Evolutionary conservation across 1,284 basidiomycete genomes (phyloP), one percentile per base, ranked within the genome.

Genomic region (Ganoderma meredithae): DNA sequence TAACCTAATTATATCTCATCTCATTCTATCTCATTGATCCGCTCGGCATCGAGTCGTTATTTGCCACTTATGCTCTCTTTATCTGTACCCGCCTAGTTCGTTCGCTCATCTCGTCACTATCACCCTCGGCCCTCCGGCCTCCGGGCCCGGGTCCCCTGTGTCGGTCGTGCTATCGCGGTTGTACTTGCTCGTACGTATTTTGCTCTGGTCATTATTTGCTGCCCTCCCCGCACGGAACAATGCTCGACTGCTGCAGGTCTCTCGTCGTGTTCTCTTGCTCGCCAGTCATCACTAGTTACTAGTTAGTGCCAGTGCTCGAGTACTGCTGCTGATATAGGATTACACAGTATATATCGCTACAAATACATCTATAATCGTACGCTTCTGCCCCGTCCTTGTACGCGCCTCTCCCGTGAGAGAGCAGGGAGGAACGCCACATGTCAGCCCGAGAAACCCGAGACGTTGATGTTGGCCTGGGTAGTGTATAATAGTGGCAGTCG

Each of bases 311-410:
- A 40, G 56, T 36, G 19, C 44, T 59, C 25, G 22, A 40, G 58
- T 60, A 63, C 66, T 62, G 63, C 64, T 69, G 63, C 64, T 69
- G 65, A 68, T 66, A 69, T 72, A 68, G 68, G 68, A 71, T 72
- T 72, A 72, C 71, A 70, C 71, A 69, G 25, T 69, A 72, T 70
- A 72, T 71, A 69, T 69, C 66, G 69, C 67, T 72, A 72, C 69
- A 69, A 67, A 69, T 70, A 72, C 71, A 71, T 71, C 71, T 72
- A 66, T 71, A 69, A 70, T 69, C 60, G 59, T 64, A 60, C 65
- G 65, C 63, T 31, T 39, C 56, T 60, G 49, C 17, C 17, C 52
- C 52, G 27, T 17, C 60, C 49, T 60, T 58, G 39, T 49, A 58
- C 66, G 60, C 44, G 36, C 47, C 22, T 36, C 27, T 60, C 31